A percentile compares a stretch with the other conserved stretches of the same genome.
These are phyloP conservation scores for Marvania coccoides DNA, from an alignment of 139 green algal genomes.

Conservation along the genomic window DNA sequence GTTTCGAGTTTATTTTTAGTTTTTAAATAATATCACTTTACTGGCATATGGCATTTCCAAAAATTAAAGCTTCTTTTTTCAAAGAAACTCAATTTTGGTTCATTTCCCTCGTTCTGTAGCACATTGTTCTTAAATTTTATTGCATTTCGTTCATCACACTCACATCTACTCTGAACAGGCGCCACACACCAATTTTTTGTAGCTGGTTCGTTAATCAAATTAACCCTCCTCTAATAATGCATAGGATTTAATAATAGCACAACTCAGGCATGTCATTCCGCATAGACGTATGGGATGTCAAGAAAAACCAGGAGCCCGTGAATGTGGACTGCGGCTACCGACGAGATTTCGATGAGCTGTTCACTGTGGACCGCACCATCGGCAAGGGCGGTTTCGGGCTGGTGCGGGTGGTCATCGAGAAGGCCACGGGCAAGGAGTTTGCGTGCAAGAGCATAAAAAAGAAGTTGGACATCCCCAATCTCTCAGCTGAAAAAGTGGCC, in stretches of 20 bases:
- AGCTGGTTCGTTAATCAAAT: no score
- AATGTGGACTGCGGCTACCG: conserved; percentile 21
- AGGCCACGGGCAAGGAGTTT: conserved; percentile 48
- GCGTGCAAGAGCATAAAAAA: conserved; percentile 79
- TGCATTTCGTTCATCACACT: neutral
- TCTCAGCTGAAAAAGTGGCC: conserved; percentile 48
- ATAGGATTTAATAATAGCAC: no score
- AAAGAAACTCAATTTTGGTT: no score
- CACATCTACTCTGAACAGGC: neutral
- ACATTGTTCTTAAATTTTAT: no score
- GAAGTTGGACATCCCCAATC: conserved; percentile 49
- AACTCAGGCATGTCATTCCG: no score
- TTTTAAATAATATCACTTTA: no score
- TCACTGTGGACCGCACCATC: conserved; percentile 35
- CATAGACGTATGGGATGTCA: conserved; percentile 32
- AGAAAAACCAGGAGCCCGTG: conserved; percentile 1
- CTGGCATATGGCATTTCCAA: no score
- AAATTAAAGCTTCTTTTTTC: no score
- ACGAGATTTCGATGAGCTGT: conserved; percentile 23
- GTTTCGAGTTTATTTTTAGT: no score
- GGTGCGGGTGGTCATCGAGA: conserved; percentile 47
- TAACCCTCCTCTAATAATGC: no score
- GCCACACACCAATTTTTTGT: no score
- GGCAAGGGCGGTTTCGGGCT: conserved; percentile 75
- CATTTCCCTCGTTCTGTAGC: no score